phyloP scores from a whole-genome alignment of 768 basidiomycete species.

The Boletus vermiculosoides region DNA sequence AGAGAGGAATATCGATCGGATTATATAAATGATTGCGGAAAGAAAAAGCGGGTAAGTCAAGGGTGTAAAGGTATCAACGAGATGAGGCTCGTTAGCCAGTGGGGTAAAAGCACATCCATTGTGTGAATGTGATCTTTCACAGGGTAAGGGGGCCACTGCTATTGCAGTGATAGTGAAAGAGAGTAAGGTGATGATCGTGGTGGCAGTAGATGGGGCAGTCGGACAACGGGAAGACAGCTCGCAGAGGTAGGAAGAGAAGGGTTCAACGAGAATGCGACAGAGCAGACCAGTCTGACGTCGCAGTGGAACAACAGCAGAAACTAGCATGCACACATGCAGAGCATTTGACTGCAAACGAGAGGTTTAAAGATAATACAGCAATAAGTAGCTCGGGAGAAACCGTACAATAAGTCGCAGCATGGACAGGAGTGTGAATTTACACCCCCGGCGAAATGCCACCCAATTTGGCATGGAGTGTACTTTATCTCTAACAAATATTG shows the following conservation, averaged over 20 bases:
- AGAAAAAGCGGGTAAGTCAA: neutral
- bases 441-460: too few species aligned
- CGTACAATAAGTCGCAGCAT: too few species aligned
- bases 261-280: slow-evolving; percentile 14
- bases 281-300: slow-evolving; percentile 29
- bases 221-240: slow-evolving; percentile 10
- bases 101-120: slow-evolving; percentile 25
- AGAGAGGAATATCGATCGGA: neutral
- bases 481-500: too few species aligned
- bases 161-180: neutral
- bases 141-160: slow-evolving; percentile 2
- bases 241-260: neutral
- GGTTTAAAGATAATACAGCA: slow-evolving; percentile 24
- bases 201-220: slow-evolving; percentile 4
- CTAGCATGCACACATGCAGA: slow-evolving; percentile 21
- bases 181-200: neutral
- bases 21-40: neutral
- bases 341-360: neutral
- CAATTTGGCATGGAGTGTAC: too few species aligned
- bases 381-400: slow-evolving; percentile 20
- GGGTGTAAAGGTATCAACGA: slow-evolving; percentile 31
- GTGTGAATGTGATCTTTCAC: slow-evolving; percentile 19
- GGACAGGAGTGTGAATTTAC: too few species aligned
- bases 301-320: slow-evolving; percentile 22
- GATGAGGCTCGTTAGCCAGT: slow-evolving; percentile 37